Evolutionary conservation across 1,284 basidiomycete genomes (phyloP), one percentile per base, ranked within the genome.

Genomic region (Pholiota adiposa): DNA sequence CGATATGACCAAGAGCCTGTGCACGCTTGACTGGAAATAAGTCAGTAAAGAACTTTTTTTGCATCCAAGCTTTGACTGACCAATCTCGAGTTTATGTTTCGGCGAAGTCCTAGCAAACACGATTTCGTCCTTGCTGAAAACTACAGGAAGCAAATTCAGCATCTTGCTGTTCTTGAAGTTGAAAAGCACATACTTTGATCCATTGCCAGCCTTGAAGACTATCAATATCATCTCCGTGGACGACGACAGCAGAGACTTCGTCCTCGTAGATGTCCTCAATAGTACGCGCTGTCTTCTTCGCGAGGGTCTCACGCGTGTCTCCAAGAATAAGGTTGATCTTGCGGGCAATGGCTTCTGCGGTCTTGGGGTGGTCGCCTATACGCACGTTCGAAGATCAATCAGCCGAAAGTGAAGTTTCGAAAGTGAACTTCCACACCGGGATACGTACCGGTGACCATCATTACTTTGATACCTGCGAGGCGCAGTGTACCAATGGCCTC

Each of bases 101-200:
- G 88, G 88, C 12, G 87, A 87, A 6, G 87, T 89, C 54, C 88
- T 79, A 21, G 88, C 87, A 65, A 90, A 89, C 1, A 89, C 88
- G 51, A 89, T 88, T 69, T 89, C 88, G 44, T 84, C 76, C 67
- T 88, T 88, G 63, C 76, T 76, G 68, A 89, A 87, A 61, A 88
- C 86, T 87, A 59, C 12, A 31, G 27, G 16, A 11, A 54, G 11
- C 34, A 36, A n/a, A 59, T 38, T 61, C 11, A 59, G 36, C 40
- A 8, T 4, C 11, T 49, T 46, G 58, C 23, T 2, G n/a, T 25
- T 27, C 16, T 9, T 11, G 12, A 12, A 23, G 41, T n/a, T 44
- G 34, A 44, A 16, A 49, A 11, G 51, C 23, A 72, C 81, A 36
- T 62, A 86, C 85, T 87, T 68, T 85, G 82, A 73, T 87, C 86